Conservation (phyloP, 305 asterid genomes). For the Ilex paraguariensis region DNA sequence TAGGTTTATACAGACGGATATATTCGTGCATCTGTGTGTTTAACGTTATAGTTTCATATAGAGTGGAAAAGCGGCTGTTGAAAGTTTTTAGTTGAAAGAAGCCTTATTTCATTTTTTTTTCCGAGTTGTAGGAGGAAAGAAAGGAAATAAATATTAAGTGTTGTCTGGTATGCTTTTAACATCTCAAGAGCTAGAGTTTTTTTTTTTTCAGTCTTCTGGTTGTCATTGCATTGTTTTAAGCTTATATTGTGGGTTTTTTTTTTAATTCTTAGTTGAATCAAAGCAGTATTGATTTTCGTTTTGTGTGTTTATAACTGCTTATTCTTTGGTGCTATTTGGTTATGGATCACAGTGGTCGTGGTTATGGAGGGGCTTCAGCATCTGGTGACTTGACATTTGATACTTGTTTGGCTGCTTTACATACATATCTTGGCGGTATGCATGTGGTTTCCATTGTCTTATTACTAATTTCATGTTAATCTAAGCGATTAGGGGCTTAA, state of each 20-base stretch:
- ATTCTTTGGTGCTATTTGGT: no score
- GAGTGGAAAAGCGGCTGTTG: neutral
- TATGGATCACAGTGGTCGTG: no score
- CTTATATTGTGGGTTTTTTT: slow-evolving; percentile 27
- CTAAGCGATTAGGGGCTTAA: slow-evolving; percentile 1
- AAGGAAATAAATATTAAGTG: neutral
- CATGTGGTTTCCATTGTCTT: no score
- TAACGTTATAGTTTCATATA: no score
- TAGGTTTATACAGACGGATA: no score
- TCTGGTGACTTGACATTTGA: slow-evolving; percentile 52
- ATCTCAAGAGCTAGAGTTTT: neutral
- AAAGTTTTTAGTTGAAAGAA: neutral
- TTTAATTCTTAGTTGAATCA: no score
- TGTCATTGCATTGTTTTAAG: slow-evolving; percentile 4
- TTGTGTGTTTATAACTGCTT: slow-evolving; percentile 51
- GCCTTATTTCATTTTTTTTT: neutral
- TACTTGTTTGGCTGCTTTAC: slow-evolving; percentile 75
- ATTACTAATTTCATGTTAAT: no score
- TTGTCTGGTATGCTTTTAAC: neutral
- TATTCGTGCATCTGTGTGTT: no score
- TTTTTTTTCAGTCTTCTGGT: slow-evolving; percentile 4
- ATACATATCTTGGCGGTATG: slow-evolving; percentile 49
- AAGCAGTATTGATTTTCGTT: no score
- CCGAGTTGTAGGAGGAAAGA: no score
- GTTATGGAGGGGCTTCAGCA: no score